These are phyloP conservation scores for Syzygium syzygioides DNA, from an alignment of 441 rosid genomes.

Conservation along the genomic window DNA sequence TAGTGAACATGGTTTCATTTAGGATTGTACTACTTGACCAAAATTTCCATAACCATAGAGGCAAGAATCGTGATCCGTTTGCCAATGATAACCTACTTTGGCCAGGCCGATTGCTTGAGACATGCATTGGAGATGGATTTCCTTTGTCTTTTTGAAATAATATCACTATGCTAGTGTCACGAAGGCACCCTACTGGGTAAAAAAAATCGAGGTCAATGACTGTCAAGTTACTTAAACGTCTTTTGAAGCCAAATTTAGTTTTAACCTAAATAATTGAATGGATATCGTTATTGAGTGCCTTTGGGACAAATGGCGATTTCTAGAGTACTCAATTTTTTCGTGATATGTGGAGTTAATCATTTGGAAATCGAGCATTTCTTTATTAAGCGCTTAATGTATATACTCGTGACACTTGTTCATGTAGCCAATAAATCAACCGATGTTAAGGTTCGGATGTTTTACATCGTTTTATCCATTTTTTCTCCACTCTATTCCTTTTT, in stretches of 20 bases:
- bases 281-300: too few relatives aligned
- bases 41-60: background rate
- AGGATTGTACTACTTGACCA: background rate
- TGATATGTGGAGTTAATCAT: background rate
- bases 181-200: background rate
- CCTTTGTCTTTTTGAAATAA: background rate
- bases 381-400: background rate
- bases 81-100: background rate
- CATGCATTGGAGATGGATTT: background rate
- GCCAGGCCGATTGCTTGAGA: background rate
- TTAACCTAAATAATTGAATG: too few relatives aligned
- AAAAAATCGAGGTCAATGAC: background rate
- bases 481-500: background rate
- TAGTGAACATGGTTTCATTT: background rate
- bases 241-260: background rate
- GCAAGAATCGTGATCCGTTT: rapidly evolving
- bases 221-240: background rate
- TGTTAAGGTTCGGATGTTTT: too few relatives aligned
- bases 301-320: too few relatives aligned
- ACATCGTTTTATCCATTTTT: background rate
- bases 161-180: background rate
- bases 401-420: too few relatives aligned
- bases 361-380: background rate
- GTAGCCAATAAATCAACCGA: too few relatives aligned
- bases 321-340: background rate